These are phyloP conservation scores for Penicillium thymicola DNA, from an alignment of 2,329 filamentous ascomycete genomes.

Conservation along the genomic window DNA sequence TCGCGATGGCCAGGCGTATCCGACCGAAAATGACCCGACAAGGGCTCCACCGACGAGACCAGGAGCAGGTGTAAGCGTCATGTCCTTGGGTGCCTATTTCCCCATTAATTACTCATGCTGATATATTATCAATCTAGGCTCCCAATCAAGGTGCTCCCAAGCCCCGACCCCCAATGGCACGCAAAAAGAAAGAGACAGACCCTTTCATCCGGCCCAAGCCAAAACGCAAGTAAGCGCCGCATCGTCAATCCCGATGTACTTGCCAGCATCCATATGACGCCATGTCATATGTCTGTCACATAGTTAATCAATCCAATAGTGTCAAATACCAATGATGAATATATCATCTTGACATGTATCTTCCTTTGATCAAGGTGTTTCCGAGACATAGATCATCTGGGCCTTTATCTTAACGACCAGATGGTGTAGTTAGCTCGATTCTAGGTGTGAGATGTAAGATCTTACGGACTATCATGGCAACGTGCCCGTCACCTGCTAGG, in stretches of 20 bases:
- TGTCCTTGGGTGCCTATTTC: not conserved
- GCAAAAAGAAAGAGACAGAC: slow-evolving; percentile 40
- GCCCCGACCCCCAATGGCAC: slow-evolving; percentile 30
- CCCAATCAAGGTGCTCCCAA: slow-evolving; percentile 13
- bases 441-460: not conserved
- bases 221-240: slow-evolving; percentile 23
- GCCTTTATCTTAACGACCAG: not conserved
- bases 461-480: not conserved
- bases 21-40: slow-evolving; percentile 20
- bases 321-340: not conserved
- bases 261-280: not conserved
- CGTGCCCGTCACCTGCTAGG: not conserved
- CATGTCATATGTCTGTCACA: not conserved
- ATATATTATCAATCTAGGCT: slow-evolving; percentile 19
- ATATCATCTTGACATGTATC: not conserved
- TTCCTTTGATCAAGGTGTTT: not conserved
- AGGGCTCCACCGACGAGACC: slow-evolving; percentile 15
- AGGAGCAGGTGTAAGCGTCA: slow-evolving; percentile 21
- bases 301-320: not conserved
- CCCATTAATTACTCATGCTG: slow-evolving; percentile 1
- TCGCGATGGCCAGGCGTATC: slow-evolving; percentile 34
- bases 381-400: not conserved
- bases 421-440: not conserved
- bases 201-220: slow-evolving; percentile 43
- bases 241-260: not conserved